Evolutionary conservation across 805 yeast genomes (phyloP).

Genomic region (Jamesozyma spencerorum): DNA sequence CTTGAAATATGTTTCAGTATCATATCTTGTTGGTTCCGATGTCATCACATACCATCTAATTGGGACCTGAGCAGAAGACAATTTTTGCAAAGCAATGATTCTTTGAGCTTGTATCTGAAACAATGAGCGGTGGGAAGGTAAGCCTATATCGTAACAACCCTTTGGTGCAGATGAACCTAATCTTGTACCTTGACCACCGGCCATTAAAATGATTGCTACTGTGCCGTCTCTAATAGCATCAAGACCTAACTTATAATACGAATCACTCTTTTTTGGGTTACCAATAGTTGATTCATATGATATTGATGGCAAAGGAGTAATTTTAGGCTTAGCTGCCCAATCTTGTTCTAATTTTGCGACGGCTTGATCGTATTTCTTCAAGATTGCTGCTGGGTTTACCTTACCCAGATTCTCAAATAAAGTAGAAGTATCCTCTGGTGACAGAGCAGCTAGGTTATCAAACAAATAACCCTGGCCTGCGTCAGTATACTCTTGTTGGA

Average conservation of each 20-base stretch:
- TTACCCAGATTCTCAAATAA: slow-evolving; percentile 30
- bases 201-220: slow-evolving; percentile 87
- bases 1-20: slow-evolving; percentile 65
- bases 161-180: slow-evolving; percentile 85
- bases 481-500: slow-evolving; percentile 29
- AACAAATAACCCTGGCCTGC: slow-evolving; percentile 51
- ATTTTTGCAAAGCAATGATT: slow-evolving; percentile 49
- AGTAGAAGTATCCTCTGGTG: slow-evolving; percentile 28
- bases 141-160: slow-evolving; percentile 83
- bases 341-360: slow-evolving; percentile 29
- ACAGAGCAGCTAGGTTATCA: slow-evolving; percentile 36
- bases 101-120: slow-evolving; percentile 93
- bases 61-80: slow-evolving; percentile 5
- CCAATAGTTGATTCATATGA: slow-evolving; percentile 43
- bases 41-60: slow-evolving; percentile 94
- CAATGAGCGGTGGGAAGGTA: slow-evolving; percentile 75
- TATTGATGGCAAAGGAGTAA: slow-evolving; percentile 41
- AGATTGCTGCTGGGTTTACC: slow-evolving; percentile 25
- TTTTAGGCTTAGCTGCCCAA: slow-evolving; percentile 4
- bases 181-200: slow-evolving; percentile 98
- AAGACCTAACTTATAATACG: slow-evolving; percentile 32
- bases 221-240: slow-evolving; percentile 45
- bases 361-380: slow-evolving; percentile 35
- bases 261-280: slow-evolving; percentile 23
- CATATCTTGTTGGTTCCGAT: slow-evolving; percentile 69